phyloP scores from a whole-genome alignment of 371 early-diverging fungal species.

The Mucor ambiguus region DNA sequence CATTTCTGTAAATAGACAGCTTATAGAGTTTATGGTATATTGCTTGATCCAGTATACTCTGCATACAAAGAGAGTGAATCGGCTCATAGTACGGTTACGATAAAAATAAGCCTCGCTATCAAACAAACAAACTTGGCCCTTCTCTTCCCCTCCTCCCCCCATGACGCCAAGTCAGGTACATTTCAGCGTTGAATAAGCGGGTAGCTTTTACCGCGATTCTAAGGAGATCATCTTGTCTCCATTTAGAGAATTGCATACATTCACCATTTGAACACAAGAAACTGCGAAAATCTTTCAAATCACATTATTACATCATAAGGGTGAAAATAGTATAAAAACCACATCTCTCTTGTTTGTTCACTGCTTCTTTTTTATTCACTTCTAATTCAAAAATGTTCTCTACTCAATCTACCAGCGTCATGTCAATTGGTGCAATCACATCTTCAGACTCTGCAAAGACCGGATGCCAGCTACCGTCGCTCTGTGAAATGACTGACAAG shows the following conservation, averaged over 20 bases:
- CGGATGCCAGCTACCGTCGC: background rate
- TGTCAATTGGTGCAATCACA: constrained; percentile 27
- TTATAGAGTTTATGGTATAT: background rate
- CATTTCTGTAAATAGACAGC: background rate
- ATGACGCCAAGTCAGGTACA: background rate
- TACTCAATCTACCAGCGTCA: constrained; percentile 16
- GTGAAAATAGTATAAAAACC: background rate
- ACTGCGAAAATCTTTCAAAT: background rate
- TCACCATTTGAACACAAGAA: background rate
- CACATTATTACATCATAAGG: constrained; percentile 4
- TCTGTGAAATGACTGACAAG: background rate
- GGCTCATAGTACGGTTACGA: background rate
- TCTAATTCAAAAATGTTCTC: background rate
- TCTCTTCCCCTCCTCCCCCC: background rate
- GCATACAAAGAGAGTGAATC: background rate
- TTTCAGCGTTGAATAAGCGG: background rate
- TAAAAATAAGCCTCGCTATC: background rate
- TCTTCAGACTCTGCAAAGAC: constrained; percentile 11
- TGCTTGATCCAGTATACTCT: no score
- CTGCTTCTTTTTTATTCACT: background rate
- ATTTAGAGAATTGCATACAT: background rate
- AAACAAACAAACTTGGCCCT: background rate
- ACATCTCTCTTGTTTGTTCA: background rate
- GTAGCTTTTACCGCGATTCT: constrained; percentile 11
- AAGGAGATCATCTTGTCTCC: background rate